Base-by-base conservation (phyloP, 257 asterid genomes). In the Solanum neorickii region DNA sequence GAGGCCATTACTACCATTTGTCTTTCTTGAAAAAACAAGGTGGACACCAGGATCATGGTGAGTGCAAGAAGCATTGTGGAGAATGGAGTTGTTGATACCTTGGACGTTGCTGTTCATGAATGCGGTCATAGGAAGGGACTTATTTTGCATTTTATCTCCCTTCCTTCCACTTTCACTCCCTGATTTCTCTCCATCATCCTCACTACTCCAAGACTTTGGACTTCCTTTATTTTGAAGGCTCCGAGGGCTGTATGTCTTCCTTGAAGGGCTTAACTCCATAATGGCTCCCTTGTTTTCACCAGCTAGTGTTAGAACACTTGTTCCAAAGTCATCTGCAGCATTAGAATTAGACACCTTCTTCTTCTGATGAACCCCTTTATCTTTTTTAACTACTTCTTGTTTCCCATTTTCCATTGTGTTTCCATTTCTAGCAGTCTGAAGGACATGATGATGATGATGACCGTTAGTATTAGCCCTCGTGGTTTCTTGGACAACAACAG, bases 31-130 rank as follows among this genome's bases (percentile, higher is more conserved):
- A 20, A 75, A 85, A 59, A 27, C 25, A n/a, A 88, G 86, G 66
- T 88, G 90, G 25, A 88, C 86, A 42, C 90, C 90, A 76, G 90
- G 90, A 3, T 88, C 90, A 44, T 85, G 78, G 82, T 44, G 86
- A 75, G 42, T 75, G 88, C 72, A 84, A 16, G 90, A 74, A 47
- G 88, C 56, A 33, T 88, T 85, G 62, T 69, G 86, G 74, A 62
- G 68, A 42, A 88, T 84, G 12, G 90, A 88, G 31, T 88, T 88
- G 83, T 88, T 85, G 44, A 88, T 14, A 41, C 88, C 90, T 52
- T 85, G 90, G 27, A 88, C 88, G 4, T 88, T 88, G 72, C 83
- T 88, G 74, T 88, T 88, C 86, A 65, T 84, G 82, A 83, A 88
- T 42, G 89, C 87, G 14, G 35, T 66, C 86, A 88, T 74, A 37